These are phyloP conservation scores for Hymenoscyphus albidus DNA, from an alignment of 2,329 filamentous ascomycete genomes.

Conservation along the genomic window DNA sequence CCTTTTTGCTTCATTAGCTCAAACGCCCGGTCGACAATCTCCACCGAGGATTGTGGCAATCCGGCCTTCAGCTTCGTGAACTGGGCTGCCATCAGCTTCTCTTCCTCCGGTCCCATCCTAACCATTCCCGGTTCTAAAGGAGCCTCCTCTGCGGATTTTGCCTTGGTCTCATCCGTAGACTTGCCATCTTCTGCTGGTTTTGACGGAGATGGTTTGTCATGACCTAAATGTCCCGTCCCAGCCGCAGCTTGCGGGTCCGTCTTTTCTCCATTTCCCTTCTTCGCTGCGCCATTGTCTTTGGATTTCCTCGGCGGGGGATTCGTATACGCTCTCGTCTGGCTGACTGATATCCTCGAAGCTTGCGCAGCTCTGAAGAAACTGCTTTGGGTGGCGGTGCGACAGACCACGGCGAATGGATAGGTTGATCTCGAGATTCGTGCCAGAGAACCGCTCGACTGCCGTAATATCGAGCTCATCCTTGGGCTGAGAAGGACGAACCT, in stretches of 20 bases:
- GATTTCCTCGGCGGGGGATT: slow-evolving; percentile 20
- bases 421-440: slow-evolving; percentile 58
- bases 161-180: slow-evolving; percentile 19
- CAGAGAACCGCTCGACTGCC: slow-evolving; percentile 63
- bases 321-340: slow-evolving; percentile 25
- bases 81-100: slow-evolving; percentile 54
- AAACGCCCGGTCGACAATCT: slow-evolving; percentile 57
- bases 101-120: slow-evolving; percentile 50
- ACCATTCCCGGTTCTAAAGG: slow-evolving; percentile 28
- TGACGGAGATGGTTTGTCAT: slow-evolving; percentile 40
- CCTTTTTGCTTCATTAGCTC: slow-evolving; percentile 63
- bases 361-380: slow-evolving; percentile 39
- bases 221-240: slow-evolving; percentile 44
- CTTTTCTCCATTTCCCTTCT: slow-evolving; percentile 19
- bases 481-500: slow-evolving; percentile 17
- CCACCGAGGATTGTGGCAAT: slow-evolving; percentile 58
- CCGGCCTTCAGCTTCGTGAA: slow-evolving; percentile 53
- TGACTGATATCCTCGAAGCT: slow-evolving; percentile 33
- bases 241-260: slow-evolving; percentile 30
- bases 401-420: slow-evolving; percentile 48
- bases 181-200: slow-evolving; percentile 24
- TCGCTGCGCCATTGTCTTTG: slow-evolving; percentile 5
- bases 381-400: slow-evolving; percentile 40
- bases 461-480: slow-evolving; percentile 64
- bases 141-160: slow-evolving; percentile 30